Evolutionary conservation across 352 stramenopile species (phyloP).

Genomic region (Globisporangium okanoganense): DNA sequence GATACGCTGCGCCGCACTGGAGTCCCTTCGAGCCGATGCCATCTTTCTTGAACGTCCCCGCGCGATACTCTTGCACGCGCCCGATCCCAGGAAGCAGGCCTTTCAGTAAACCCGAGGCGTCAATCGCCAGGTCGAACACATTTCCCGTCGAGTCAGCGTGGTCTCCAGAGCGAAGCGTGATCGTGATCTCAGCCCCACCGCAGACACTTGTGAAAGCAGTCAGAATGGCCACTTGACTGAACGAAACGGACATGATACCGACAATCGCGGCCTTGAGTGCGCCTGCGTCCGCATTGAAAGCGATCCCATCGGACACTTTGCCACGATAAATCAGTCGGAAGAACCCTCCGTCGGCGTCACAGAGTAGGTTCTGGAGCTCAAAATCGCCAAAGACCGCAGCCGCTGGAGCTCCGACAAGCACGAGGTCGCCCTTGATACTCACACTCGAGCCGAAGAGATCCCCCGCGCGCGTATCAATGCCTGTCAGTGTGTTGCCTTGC

Average conservation of each 20-base stretch:
- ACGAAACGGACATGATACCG: slow-evolving; percentile 49
- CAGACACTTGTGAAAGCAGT: slow-evolving; percentile 55
- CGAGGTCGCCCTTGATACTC: slow-evolving; percentile 40
- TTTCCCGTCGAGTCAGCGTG: slow-evolving; percentile 53
- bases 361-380: slow-evolving; percentile 69
- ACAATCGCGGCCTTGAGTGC: slow-evolving; percentile 52
- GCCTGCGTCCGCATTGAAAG: slow-evolving; percentile 51
- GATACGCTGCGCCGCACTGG: slow-evolving; percentile 66
- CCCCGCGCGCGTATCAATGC: slow-evolving; percentile 48
- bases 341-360: slow-evolving; percentile 66
- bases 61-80: slow-evolving; percentile 48
- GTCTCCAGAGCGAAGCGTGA: slow-evolving; percentile 53
- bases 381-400: slow-evolving; percentile 69
- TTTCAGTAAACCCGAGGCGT: slow-evolving; percentile 41
- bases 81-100: slow-evolving; percentile 21
- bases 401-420: slow-evolving; percentile 62
- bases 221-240: slow-evolving; percentile 44
- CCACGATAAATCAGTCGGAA: slow-evolving; percentile 63
- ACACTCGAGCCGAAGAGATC: slow-evolving; percentile 79
- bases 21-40: slow-evolving; percentile 55
- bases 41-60: slow-evolving; percentile 59
- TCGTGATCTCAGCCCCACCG: slow-evolving; percentile 39
- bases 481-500: slow-evolving; percentile 51
- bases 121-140: slow-evolving; percentile 50
- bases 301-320: slow-evolving; percentile 45